A percentile compares a stretch with the other conserved stretches of the same genome.
These are phyloP conservation scores for Neckera pumila DNA, from an alignment of 225 moss, liverwort and hornwort species.

Conservation along the genomic window DNA sequence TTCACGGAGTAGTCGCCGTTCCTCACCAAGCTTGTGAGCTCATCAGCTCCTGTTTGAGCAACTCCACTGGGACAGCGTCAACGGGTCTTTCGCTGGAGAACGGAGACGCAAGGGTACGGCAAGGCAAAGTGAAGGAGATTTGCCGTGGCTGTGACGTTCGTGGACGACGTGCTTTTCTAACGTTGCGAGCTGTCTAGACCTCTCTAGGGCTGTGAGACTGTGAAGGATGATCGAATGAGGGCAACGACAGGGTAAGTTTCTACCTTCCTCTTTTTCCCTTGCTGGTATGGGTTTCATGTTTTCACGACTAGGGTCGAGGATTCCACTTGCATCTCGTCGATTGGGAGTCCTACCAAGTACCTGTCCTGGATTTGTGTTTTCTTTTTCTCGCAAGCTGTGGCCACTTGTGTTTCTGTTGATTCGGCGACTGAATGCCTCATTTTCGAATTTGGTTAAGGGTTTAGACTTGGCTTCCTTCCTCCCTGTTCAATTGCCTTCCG, in stretches of 20 bases:
- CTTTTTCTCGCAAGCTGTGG: background rate
- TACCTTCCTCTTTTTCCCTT: background rate
- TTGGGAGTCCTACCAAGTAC: background rate
- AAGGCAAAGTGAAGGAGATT: background rate
- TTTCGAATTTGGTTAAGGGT: no score
- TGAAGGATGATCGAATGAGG: background rate
- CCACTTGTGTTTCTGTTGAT: no score
- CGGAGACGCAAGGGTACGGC: background rate
- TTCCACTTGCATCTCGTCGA: background rate
- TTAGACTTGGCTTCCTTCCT: no score
- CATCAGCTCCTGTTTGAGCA: background rate
- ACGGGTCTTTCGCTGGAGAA: background rate
- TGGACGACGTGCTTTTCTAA: background rate
- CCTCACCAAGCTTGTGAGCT: background rate
- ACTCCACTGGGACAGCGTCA: background rate
- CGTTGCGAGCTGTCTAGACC: background rate
- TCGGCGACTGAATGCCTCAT: no score
- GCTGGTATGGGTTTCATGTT: background rate
- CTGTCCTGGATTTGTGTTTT: background rate
- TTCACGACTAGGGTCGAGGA: background rate
- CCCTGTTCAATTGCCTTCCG: no score
- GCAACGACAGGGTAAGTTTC: background rate
- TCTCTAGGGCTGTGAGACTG: background rate
- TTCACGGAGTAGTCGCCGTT: background rate
- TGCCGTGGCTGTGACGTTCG: background rate